Evolutionary conservation across 306 rosid genomes (phyloP).

Genomic region (Echinosophora koreensis): DNA sequence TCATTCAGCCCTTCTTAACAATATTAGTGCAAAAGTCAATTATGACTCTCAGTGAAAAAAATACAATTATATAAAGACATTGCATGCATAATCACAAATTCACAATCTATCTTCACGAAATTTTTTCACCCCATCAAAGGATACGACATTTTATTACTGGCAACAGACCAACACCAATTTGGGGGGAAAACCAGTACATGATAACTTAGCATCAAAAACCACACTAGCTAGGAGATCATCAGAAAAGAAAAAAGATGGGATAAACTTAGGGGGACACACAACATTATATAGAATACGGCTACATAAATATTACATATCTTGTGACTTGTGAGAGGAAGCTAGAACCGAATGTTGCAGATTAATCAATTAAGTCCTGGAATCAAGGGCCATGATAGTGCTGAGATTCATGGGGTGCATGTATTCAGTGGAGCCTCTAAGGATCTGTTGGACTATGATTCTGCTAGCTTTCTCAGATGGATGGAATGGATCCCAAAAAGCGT

Average conservation of each 20-base stretch:
- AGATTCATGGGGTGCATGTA: constrained; percentile 92
- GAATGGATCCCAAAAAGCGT: constrained; percentile 86
- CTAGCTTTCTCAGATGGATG: constrained; percentile 84
- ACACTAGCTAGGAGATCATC: constrained; percentile 34
- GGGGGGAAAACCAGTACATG: constrained; percentile 4
- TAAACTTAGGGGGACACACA: constrained; percentile 9
- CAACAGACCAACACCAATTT: constrained; percentile 1
- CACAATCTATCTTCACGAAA: background rate
- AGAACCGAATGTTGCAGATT: background rate
- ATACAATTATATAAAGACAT: background rate
- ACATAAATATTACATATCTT: background rate
- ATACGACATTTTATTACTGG: constrained; percentile 40
- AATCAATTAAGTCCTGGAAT: constrained; percentile 46
- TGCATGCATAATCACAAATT: constrained; percentile 4
- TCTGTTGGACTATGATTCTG: constrained; percentile 64
- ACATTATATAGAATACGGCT: background rate
- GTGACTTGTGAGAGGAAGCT: background rate
- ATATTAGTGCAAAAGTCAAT: background rate
- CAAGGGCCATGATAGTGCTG: constrained; percentile 71
- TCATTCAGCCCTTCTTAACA: background rate
- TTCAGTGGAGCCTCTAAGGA: constrained; percentile 60
- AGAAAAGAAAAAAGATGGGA: background rate
- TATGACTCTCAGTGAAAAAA: too few relatives aligned
- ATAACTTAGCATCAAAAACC: constrained; percentile 34
- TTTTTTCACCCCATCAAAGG: background rate